These are phyloP conservation scores for Colletotrichum scovillei DNA, from an alignment of 2,329 filamentous ascomycete species.

Conservation along the genomic window DNA sequence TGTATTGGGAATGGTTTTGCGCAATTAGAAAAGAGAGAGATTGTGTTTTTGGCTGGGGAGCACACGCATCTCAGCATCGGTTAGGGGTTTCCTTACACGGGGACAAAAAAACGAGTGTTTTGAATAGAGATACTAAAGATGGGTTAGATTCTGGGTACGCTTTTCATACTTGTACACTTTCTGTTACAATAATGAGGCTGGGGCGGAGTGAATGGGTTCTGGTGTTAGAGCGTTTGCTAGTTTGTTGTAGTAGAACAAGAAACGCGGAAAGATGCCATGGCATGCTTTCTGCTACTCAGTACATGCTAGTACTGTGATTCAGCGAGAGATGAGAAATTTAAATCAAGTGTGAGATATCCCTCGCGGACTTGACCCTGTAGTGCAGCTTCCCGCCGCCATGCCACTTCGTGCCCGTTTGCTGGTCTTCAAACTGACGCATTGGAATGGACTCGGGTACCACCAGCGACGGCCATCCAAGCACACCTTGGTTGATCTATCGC, in stretches of 20 bases:
- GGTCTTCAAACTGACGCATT: too few species aligned
- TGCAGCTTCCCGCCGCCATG: too few species aligned
- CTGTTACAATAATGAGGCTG: not conserved
- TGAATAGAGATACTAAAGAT: slow-evolving; percentile 2
- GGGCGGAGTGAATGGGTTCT: not conserved
- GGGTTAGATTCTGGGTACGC: slow-evolving; percentile 1
- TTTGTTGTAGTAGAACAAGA: not conserved
- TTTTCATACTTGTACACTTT: not conserved
- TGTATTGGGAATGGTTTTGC: slow-evolving; percentile 64
- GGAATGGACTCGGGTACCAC: too few species aligned
- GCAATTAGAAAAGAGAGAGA: slow-evolving; percentile 40
- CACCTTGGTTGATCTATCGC: too few species aligned
- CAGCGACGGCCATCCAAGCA: too few species aligned
- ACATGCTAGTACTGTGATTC: too few species aligned
- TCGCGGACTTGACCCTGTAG: too few species aligned
- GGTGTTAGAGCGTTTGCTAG: not conserved
- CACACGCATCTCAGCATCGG: not conserved
- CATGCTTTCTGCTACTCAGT: not conserved
- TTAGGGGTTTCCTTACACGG: not conserved
- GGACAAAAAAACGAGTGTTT: not conserved
- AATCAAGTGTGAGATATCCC: too few species aligned
- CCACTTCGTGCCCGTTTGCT: too few species aligned
- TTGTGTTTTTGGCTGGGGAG: not conserved
- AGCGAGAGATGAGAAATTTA: too few species aligned
- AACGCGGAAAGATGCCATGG: not conserved